Percentiles rank a stretch among this genome's conserved stretches.
phyloP scores from a whole-genome alignment of 176 grass and related monocot species.

The Alloteropsis semialata region DNA sequence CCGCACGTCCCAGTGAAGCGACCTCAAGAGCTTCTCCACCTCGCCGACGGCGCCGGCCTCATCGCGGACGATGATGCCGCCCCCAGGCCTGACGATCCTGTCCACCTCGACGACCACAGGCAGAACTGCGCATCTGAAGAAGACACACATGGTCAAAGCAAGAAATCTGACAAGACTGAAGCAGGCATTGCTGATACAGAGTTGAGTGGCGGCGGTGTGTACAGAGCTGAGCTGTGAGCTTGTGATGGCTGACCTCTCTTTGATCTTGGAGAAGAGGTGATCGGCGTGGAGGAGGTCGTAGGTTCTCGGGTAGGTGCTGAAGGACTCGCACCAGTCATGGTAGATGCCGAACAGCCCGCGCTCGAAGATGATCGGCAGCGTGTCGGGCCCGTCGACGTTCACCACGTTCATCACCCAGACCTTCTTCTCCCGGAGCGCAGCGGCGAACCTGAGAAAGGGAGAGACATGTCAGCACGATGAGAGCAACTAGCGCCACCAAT shows the following conservation, averaged over 20 bases:
- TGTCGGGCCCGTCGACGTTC: constrained; percentile 75
- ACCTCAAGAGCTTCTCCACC: constrained; percentile 70
- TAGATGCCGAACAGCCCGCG: constrained; percentile 92
- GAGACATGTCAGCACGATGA: neutral
- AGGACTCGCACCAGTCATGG: constrained; percentile 99
- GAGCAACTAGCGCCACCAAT: neutral
- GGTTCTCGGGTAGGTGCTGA: constrained; percentile 93
- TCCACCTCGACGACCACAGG: constrained; percentile 79
- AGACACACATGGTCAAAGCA: neutral
- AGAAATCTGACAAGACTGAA: neutral
- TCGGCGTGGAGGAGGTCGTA: constrained; percentile 96
- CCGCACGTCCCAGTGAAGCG: constrained; percentile 76
- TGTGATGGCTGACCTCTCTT: constrained; percentile 61
- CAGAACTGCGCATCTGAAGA: constrained; percentile 65
- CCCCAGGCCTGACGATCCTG: constrained; percentile 81
- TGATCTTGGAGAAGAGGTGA: constrained; percentile 79
- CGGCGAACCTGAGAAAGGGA: constrained; percentile 51
- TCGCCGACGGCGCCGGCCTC: constrained; percentile 46
- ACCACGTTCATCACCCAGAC: constrained; percentile 97
- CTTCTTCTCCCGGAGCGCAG: constrained; percentile 71
- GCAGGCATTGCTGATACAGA: neutral
- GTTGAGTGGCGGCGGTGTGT: neutral
- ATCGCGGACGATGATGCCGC: constrained; percentile 74
- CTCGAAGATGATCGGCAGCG: constrained; percentile 91
- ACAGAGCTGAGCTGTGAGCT: neutral